Evolutionary conservation across 1,284 basidiomycete species (phyloP), one percentile per base, ranked within the genome.

Genomic region (Sanghuangporus weigelae): DNA sequence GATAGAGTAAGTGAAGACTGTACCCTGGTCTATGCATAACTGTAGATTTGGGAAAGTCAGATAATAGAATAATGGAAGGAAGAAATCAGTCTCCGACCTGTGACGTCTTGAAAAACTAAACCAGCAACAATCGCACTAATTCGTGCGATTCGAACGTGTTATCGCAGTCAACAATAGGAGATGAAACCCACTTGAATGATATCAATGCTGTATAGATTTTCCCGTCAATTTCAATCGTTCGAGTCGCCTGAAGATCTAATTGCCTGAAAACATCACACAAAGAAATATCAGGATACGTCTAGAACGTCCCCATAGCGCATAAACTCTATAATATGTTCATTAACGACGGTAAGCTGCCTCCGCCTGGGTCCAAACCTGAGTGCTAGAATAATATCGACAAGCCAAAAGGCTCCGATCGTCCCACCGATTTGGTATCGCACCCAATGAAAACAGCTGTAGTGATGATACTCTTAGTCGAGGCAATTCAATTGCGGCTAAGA

Each of bases 1-100:
- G 16, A 7, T 10, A 38, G 38, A 36, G 31, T 36, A n/a, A 49
- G 21, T 12, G 48, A 12, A 26, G 3, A 16, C 14, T 35, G n/a
- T 42, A 57, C 56, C 39, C 56, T 11, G 56, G 56, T 57, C 56
- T 57, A 38, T 57, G 56, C 56, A 44, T 44, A 7, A 57, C 56
- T 57, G 35, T 21, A 11, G 35, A 42, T 12, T 16, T 42, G n/a
- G 8, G 7, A 31, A 38, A 35, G 39, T 48, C n/a, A 57, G 44
- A 48, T 7, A 6, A 5, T n/a, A 19, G 8, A n/a, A 6, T n/a
- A 38, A 31, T 44, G 4, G 23, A 6, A 19, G 4, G 23, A 6
- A 19, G 26, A 57, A 7, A 36, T 19, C 31, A n/a, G 23, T 21
- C 21, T 19, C 56, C 42, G 11, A 57, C 56, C 56, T 16, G 56